Conservation (phyloP, 1,284 basidiomycete genomes). For the Microbotryum lychnidis-dioicae region DNA sequence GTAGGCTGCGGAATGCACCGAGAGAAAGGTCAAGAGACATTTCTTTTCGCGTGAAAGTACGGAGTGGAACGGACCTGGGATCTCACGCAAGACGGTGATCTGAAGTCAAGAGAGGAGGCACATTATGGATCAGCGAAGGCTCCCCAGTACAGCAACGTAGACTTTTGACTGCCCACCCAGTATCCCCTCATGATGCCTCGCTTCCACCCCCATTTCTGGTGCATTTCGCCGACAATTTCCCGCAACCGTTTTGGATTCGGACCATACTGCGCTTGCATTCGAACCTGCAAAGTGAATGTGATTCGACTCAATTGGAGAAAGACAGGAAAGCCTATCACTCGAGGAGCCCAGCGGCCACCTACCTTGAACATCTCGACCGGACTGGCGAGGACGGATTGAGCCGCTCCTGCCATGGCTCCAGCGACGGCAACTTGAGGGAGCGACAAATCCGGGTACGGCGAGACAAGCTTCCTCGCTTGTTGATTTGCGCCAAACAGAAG, state of each 20-base stretch:
- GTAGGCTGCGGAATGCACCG: too few relatives aligned
- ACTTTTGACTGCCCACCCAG: constrained; percentile 54
- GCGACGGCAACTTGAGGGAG: constrained; percentile 72
- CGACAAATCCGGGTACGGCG: constrained; percentile 64
- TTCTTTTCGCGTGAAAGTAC: too few relatives aligned
- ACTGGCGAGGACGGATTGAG: constrained; percentile 74
- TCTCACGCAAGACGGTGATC: constrained; percentile 87
- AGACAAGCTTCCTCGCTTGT: constrained; percentile 68
- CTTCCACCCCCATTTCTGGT: constrained; percentile 70
- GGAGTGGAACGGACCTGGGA: constrained; percentile 50
- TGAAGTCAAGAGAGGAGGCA: constrained; percentile 35
- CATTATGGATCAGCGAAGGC: too few relatives aligned
- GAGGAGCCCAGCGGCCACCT: background rate
- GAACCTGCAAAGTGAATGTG: constrained; percentile 58
- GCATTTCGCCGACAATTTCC: constrained; percentile 68
- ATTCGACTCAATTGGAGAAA: constrained; percentile 10
- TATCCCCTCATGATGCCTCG: constrained; percentile 92
- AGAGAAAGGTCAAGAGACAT: too few relatives aligned
- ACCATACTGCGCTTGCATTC: constrained; percentile 94
- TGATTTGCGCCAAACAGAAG: constrained; percentile 87
- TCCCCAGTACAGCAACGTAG: too few relatives aligned
- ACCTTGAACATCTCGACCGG: constrained; percentile 55
- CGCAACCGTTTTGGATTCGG: constrained; percentile 54
- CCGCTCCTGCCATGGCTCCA: constrained; percentile 82
- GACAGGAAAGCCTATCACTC: background rate